These are phyloP conservation scores for Lindgomyces ingoldianus DNA, from an alignment of 495 filamentous ascomycete genomes.

Conservation along the genomic window DNA sequence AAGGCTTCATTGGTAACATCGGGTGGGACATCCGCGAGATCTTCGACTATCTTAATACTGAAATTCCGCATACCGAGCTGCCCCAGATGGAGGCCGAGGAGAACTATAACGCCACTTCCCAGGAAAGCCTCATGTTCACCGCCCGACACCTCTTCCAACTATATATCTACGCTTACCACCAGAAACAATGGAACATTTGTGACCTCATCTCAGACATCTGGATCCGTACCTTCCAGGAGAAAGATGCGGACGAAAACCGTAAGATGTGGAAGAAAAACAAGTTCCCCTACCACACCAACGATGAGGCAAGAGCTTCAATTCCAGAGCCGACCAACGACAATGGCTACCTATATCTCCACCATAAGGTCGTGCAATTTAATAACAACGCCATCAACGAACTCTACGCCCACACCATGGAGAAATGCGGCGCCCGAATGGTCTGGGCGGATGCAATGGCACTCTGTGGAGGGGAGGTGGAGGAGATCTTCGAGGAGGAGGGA, in stretches of 20 bases:
- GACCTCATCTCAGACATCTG: constrained; percentile 30
- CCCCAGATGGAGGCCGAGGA: neutral
- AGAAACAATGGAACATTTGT: constrained; percentile 3
- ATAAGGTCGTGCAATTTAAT: constrained; percentile 8
- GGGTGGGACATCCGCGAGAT: neutral
- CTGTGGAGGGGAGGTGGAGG: constrained; percentile 7
- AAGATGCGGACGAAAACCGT: neutral
- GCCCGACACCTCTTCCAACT: constrained; percentile 15
- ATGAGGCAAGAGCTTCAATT: neutral
- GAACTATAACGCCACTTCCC: neutral
- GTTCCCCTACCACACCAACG: neutral
- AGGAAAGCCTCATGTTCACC: neutral
- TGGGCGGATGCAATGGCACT: constrained; percentile 30
- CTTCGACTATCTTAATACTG: neutral
- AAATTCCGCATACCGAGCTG: neutral
- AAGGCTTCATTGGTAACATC: neutral
- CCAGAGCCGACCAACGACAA: neutral
- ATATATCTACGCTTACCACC: constrained; percentile 16
- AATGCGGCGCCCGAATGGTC: constrained; percentile 17
- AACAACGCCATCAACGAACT: constrained; percentile 9
- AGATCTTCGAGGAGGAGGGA: neutral
- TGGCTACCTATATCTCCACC: neutral
- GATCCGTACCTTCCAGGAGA: constrained; percentile 24
- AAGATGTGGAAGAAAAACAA: neutral
- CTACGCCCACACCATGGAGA: constrained; percentile 1